Evolutionary conservation across 2,329 filamentous ascomycete genomes (phyloP), one percentile per base, ranked within the genome.

Genomic region (Byssoonygena ceratinophila): DNA sequence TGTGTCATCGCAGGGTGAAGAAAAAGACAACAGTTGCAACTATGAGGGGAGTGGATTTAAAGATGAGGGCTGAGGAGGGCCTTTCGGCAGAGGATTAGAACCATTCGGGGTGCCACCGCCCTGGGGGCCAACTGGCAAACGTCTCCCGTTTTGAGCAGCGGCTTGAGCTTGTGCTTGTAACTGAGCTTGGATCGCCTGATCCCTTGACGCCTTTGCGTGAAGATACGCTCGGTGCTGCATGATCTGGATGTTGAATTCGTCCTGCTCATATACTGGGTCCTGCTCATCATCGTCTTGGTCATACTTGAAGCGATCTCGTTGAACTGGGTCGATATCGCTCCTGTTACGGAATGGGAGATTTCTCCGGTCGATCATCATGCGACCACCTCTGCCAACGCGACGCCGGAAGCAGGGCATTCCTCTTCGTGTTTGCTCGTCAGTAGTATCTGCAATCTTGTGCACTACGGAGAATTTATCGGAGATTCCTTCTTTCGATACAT

Each of bases 361-460:
- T 60, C 86, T 82, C 60, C 89, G 83, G 69, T 97, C 92, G 59
- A 97, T 87, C 79, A 89, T 88, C 59, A 94, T 68, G 36, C 91
- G 82, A 57, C 89, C 88, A 57, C 90, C 77, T 60, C 91, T 84
- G 51, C 91, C 91, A 52, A 89, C 82, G 54, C 92, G 84, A 58
- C 89, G 82, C 59, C 91, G 82, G 74, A 86, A 96, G 14, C 84
- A 83, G 51, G 85, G 83, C 60, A 73, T 72, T 22, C 52, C 54
- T 51, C 62, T 64, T 56, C 65, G 66, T 25, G 67, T 62, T 51
- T 72, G 71, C 40, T 72, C 73, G 51, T 71, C 68, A 14, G 40
- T 12, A 50, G 71, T 60, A 43, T 71, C 69, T 58, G 71, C 66
- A 43, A 68, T 65, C 58, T 71, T 70, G 46, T 69, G 66, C 25